Conservation (phyloP, 805 yeast genomes). For the Saccharomycopsis selenospora region DNA sequence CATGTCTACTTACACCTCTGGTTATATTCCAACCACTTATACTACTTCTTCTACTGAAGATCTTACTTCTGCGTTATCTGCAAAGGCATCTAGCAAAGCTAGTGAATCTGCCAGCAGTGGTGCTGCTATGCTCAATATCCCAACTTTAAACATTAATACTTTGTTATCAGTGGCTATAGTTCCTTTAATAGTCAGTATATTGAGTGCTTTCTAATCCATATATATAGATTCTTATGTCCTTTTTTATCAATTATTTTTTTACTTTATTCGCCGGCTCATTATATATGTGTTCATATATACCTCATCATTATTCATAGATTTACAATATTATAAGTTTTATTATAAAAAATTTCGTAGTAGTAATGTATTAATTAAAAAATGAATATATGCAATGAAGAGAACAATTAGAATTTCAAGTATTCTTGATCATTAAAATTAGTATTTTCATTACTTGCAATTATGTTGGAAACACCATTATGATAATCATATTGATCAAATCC, state of each 20-base stretch:
- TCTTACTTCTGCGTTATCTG: not conserved
- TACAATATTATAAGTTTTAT: too few species aligned
- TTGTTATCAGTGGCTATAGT: not conserved
- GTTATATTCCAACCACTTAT: not conserved
- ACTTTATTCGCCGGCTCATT: too few species aligned
- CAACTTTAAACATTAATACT: too few species aligned
- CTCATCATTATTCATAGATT: too few species aligned
- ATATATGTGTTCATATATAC: too few species aligned
- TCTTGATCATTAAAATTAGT: not conserved
- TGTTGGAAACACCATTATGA: slow-evolving; percentile 1
- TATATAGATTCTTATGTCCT: too few species aligned
- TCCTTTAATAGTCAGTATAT: not conserved
- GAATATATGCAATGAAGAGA: too few species aligned
- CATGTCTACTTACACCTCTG: slow-evolving; percentile 25
- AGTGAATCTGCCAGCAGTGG: not conserved
- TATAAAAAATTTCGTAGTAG: too few species aligned
- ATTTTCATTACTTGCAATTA: not conserved
- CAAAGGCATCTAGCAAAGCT: too few species aligned
- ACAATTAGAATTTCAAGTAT: not conserved
- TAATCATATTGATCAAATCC: slow-evolving; percentile 14
- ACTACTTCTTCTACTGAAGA: not conserved
- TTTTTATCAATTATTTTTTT: too few species aligned
- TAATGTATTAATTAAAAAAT: too few species aligned
- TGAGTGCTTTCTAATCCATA: too few species aligned
- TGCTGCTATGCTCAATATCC: not conserved